Conservation (phyloP, 257 asterid genomes). For the Salvia miltiorrhiza region DNA sequence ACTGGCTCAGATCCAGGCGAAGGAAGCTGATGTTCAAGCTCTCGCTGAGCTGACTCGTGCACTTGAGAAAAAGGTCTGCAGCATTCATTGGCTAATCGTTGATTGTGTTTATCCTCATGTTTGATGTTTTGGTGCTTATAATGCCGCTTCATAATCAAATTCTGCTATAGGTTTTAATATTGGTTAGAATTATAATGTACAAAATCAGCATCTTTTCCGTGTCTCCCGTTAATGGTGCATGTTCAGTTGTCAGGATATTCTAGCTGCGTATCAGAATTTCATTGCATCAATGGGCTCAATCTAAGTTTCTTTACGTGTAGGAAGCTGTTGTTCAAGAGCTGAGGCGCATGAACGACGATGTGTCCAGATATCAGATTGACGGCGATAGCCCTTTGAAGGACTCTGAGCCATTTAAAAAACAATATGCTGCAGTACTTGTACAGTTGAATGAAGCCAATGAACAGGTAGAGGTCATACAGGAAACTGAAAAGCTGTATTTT, state of each 20-base stretch:
- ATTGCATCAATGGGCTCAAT: conserved; percentile 19
- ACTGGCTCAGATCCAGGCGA: conserved; percentile 61
- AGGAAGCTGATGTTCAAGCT: conserved; percentile 90
- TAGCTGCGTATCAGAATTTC: not conserved
- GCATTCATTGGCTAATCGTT: conserved; percentile 1
- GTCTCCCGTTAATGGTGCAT: not conserved
- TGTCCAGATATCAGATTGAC: conserved; percentile 45
- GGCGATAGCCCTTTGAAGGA: conserved; percentile 57
- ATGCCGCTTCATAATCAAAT: not conserved
- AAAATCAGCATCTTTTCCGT: not conserved
- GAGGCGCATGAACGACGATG: conserved; percentile 77
- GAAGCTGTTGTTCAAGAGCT: conserved; percentile 82
- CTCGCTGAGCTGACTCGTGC: conserved; percentile 77
- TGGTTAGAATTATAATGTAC: not conserved
- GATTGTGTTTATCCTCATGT: conserved; percentile 4
- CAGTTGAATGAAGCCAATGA: conserved; percentile 72
- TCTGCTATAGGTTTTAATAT: not conserved
- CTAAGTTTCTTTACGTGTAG: conserved; percentile 36
- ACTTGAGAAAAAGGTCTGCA: conserved; percentile 80
- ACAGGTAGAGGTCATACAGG: conserved; percentile 43
- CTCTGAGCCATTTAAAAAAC: conserved; percentile 72
- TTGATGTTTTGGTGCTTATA: conserved; percentile 1
- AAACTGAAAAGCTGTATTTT: conserved; percentile 10
- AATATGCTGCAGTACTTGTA: conserved; percentile 72
- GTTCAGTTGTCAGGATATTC: conserved; percentile 11